Evolutionary conservation across 345 rosid genomes (phyloP).

Genomic region (Kandelia obovata): DNA sequence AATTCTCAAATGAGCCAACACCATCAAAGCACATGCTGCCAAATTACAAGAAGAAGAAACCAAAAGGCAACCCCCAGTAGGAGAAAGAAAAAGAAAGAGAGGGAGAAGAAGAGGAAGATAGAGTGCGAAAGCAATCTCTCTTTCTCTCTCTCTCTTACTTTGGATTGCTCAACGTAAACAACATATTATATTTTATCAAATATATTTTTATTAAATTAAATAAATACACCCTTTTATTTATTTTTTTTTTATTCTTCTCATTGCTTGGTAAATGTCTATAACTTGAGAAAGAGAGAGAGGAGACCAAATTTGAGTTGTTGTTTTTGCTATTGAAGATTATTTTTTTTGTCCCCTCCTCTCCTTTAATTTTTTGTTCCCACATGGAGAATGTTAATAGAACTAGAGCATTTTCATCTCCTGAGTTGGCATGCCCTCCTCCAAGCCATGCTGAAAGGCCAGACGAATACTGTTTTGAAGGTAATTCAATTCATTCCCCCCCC

Average conservation of each 20-base stretch:
- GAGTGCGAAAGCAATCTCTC: constrained; percentile 8
- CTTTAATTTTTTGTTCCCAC: not conserved
- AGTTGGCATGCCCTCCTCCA: constrained; percentile 27
- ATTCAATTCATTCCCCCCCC: not conserved
- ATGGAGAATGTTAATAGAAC: constrained; percentile 26
- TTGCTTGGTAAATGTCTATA: not conserved
- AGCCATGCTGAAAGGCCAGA: constrained; percentile 23
- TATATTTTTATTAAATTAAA: not conserved
- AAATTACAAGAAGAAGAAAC: not conserved
- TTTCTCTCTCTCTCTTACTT: constrained; percentile 14
- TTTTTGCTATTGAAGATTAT: not conserved
- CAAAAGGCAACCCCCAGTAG: not conserved
- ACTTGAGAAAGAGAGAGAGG: not conserved
- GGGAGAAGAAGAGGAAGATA: not conserved
- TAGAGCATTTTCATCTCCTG: constrained; percentile 52
- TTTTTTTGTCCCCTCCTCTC: not conserved
- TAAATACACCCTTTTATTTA: not conserved
- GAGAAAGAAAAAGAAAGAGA: not conserved
- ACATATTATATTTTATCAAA: not conserved
- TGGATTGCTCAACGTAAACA: not conserved
- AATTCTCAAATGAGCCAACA: not conserved
- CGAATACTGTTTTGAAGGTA: constrained; percentile 51
- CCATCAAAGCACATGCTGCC: not conserved
- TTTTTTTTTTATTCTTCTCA: not conserved
- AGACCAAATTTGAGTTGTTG: not conserved